These are phyloP conservation scores for Lupinus albus DNA, from an alignment of 306 rosid genomes.

Conservation along the genomic window DNA sequence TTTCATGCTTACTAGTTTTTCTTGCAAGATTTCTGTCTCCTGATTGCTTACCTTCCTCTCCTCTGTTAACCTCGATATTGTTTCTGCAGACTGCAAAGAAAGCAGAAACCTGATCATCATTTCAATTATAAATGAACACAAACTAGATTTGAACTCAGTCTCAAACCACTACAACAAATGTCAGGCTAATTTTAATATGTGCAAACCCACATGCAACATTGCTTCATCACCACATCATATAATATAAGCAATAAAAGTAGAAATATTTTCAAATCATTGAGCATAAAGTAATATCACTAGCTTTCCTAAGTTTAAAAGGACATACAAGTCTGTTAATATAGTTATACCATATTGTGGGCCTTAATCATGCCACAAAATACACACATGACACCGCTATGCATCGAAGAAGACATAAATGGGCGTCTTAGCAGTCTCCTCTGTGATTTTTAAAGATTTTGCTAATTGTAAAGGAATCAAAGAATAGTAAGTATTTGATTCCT, in stretches of 20 bases:
- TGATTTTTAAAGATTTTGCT: no score
- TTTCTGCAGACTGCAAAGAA: constrained; percentile 65
- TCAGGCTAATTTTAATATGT: constrained; percentile 14
- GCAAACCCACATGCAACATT: constrained; percentile 20
- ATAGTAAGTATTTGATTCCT: no score
- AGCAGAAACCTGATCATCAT: constrained; percentile 23
- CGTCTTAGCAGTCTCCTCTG: not conserved
- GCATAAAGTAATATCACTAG: not conserved
- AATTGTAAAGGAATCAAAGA: no score
- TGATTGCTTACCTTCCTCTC: constrained; percentile 65
- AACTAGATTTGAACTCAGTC: constrained; percentile 32
- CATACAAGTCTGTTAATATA: not conserved
- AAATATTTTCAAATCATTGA: constrained; percentile 22
- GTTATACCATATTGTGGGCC: constrained; percentile 3
- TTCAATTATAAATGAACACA: constrained; percentile 12
- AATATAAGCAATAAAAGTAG: constrained; percentile 4
- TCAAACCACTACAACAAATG: constrained; percentile 23
- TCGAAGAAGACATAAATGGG: constrained; percentile 7
- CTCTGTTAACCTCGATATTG: constrained; percentile 66
- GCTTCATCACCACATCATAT: constrained; percentile 20
- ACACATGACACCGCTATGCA: not conserved
- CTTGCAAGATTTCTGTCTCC: constrained; percentile 59
- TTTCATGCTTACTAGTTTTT: constrained; percentile 59
- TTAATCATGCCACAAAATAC: constrained; percentile 17
- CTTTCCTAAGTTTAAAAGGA: constrained; percentile 12